Percentiles rank a stretch among this genome's conserved stretches.
These are phyloP conservation scores for Coprinopsis marcescibilis DNA, from an alignment of 768 basidiomycete species.

Conservation along the genomic window DNA sequence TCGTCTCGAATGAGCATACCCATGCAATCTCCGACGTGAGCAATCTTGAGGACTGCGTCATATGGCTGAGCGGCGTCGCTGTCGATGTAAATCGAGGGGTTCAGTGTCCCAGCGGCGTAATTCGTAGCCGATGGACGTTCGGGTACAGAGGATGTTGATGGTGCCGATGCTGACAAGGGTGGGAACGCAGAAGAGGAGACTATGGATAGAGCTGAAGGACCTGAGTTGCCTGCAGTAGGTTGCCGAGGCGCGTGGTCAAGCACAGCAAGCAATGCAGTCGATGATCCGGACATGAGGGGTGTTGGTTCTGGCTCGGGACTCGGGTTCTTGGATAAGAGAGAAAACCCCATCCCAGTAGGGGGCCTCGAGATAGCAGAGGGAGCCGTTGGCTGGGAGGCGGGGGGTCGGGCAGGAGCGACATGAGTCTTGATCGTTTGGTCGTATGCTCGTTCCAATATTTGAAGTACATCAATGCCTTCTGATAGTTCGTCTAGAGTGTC, in stretches of 20 bases:
- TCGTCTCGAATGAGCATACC: conserved; percentile 79
- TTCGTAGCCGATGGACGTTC: conserved; percentile 17
- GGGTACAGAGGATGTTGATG: conserved; percentile 14
- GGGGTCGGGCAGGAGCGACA: conserved; percentile 28
- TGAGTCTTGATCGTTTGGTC: conserved; percentile 61
- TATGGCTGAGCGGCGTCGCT: conserved; percentile 14
- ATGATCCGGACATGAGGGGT: conserved; percentile 55
- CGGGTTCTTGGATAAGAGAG: background rate
- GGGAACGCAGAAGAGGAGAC: background rate
- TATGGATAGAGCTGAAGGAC: conserved; percentile 1
- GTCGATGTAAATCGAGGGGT: conserved; percentile 9
- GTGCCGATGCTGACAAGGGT: background rate
- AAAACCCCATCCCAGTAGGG: too few relatives aligned
- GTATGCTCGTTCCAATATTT: conserved; percentile 66
- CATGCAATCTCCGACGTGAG: conserved; percentile 86
- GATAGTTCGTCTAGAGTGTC: conserved; percentile 54
- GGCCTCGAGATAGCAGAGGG: conserved; percentile 19
- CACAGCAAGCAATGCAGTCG: conserved; percentile 63
- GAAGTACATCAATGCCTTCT: conserved; percentile 65
- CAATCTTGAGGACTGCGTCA: conserved; percentile 69
- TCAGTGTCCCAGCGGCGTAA: conserved; percentile 18
- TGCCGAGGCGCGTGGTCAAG: conserved; percentile 39
- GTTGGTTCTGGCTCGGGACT: conserved; percentile 15
- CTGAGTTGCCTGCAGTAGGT: background rate
- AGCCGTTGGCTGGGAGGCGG: conserved; percentile 4